Conservation (phyloP, 2,329 filamentous ascomycete species). For the Diaporthe vaccinii region DNA sequence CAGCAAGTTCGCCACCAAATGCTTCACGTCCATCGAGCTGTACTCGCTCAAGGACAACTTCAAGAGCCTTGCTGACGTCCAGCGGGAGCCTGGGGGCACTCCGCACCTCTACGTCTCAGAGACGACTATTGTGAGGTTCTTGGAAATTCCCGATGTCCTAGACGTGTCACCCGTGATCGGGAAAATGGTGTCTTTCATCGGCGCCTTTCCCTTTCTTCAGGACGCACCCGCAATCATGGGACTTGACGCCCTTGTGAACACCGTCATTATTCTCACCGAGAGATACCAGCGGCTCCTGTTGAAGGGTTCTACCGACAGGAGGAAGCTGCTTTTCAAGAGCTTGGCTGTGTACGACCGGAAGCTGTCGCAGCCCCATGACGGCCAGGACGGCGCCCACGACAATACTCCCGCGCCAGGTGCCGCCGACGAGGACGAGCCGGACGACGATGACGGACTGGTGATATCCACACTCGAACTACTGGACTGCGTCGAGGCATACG, state of each 20-base stretch:
- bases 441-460: slow-evolving; percentile 73
- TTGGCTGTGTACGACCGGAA: slow-evolving; percentile 78
- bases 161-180: slow-evolving; percentile 77
- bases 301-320: slow-evolving; percentile 68
- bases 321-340: slow-evolving; percentile 78
- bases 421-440: slow-evolving; percentile 53
- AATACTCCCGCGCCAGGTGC: slow-evolving; percentile 44
- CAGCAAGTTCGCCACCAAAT: slow-evolving; percentile 75
- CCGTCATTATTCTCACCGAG: slow-evolving; percentile 79
- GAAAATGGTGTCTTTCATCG: slow-evolving; percentile 79
- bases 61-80: slow-evolving; percentile 74
- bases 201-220: slow-evolving; percentile 79
- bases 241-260: slow-evolving; percentile 78
- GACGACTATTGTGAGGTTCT: slow-evolving; percentile 77
- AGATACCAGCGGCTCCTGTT: slow-evolving; percentile 75
- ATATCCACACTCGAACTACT: slow-evolving; percentile 78
- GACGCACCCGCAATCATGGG: slow-evolving; percentile 79
- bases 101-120: slow-evolving; percentile 73
- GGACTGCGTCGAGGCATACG: slow-evolving; percentile 73
- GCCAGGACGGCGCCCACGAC: slow-evolving; percentile 42
- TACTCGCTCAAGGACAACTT: slow-evolving; percentile 83
- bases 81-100: slow-evolving; percentile 61
- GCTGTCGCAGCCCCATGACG: slow-evolving; percentile 53
- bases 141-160: slow-evolving; percentile 80
- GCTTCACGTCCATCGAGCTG: slow-evolving; percentile 78